Base-by-base conservation (phyloP, 2,329 filamentous ascomycete genomes). In the Neonectria neomacrospora region DNA sequence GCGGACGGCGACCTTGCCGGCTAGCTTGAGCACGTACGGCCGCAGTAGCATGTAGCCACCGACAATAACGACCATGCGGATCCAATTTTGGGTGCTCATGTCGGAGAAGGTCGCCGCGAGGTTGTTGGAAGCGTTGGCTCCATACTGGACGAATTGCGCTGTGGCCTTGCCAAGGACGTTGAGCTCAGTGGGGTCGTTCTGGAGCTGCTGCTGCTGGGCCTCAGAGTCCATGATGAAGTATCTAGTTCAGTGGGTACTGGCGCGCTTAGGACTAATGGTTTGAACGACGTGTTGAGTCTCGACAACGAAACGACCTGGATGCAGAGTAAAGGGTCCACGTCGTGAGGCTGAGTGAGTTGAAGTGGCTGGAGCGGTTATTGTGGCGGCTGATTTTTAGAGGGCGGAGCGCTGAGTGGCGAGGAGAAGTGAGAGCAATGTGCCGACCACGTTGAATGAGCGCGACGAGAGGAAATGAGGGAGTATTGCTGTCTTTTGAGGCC, bases 21-120 rank as follows among this genome's bases (percentile, higher is more conserved):
- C 88, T 39, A 88, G 78, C 74, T 90, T 90, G 73, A 94, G 83
- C 54, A 94, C 77, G 76, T 93, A 93, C 0, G 92, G 92, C 1
- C 93, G 88, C 23, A 93, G 73, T 55, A 96, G 85, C 67, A 89
- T 75, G 81, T 95, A 96, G 58, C 87, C 89, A 72, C 92, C 87
- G 20, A 93, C 86, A 65, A 93, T 86, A 68, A 88, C 84, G 69
- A 93, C 79, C 61, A 96, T 83, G 51, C 92, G 91, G 71, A 96
- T 84, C 82, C 85, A 88, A 44, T 84, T 80, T 69, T 87, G 79
- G 11, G 76, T 72, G 1, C 82, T 80, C 81, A 89, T 83, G 65
- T 78, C 80, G 65, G 78, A 77, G 67, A 90, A 81, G 23, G 83
- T 81, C 32, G 79, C 73, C 57, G 77, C 72, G 18, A 88, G 57